Evolutionary conservation across 805 yeast species (phyloP), one percentile per base, ranked within the genome.

Genomic region (Komagataella kurtzmanii): DNA sequence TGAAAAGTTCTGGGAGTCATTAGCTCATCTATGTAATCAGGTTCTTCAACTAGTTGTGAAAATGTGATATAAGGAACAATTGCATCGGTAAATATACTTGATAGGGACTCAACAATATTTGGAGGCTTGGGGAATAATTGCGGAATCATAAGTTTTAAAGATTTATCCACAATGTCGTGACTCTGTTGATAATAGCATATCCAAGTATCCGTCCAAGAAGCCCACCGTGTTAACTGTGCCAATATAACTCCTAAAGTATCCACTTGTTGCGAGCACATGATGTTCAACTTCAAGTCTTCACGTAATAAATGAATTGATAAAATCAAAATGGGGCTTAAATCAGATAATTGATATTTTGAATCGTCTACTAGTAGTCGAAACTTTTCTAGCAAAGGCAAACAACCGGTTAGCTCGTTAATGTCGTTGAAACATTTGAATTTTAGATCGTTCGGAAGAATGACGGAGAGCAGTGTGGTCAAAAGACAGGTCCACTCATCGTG

Each of bases 161-260:
- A 58, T 17, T 58, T 56, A 55, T 77, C 83, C 6, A 80, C 57
- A 2, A 46, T 36, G 0, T 49, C 51, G 1, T 49, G 51, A 6
- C 70, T 68, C 2, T 66, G 57, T 56, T 64, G 66, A 61, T 89
- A 88, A 57, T 79, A 81, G 1, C 64, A 58, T 19, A 66, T 61
- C 96, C 96, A 86, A 0, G 58, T 53, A 1, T 72, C 79, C 8
- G 82, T 76, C 95, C 96, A 86, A 5, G 85, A 81, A 79, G 83
- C 77, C 81, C 87, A 79, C 10, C 70, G 57, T 0, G 83, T 74
- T 12, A 86, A 61, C 56, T 83, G 84, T 0, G 81, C 69, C n/a
- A 89, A 63, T 19, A 89, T 62, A 1, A 66, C 23, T 0, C 84
- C 80, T 24, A 90, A 58, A 36, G 65, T 65, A 3, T 67, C 57